Evolutionary conservation across 495 filamentous ascomycete species (phyloP).

Genomic region (Penicillium cinerascens): DNA sequence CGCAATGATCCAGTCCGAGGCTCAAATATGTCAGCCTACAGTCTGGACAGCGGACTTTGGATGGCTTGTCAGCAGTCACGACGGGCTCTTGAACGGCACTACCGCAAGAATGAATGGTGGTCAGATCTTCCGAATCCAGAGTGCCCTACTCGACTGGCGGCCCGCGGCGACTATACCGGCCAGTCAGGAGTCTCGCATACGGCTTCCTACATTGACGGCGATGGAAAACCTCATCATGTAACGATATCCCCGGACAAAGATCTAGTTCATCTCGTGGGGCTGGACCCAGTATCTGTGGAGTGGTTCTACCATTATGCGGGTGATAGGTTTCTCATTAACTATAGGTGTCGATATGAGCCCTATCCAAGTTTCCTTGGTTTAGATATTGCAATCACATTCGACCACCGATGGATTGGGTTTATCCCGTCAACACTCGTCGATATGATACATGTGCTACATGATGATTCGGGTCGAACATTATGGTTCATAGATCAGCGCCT

Average conservation of each 20-base stretch:
- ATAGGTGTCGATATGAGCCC: background rate
- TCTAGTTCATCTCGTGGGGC: background rate
- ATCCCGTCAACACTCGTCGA: background rate
- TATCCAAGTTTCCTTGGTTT: background rate
- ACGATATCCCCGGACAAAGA: background rate
- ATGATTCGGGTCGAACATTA: background rate
- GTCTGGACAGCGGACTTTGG: background rate
- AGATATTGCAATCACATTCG: background rate
- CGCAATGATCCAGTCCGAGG: background rate
- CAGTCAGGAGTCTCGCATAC: background rate
- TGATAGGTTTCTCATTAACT: background rate
- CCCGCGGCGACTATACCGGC: background rate
- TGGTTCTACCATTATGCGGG: constrained; percentile 2
- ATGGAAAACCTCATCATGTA: background rate
- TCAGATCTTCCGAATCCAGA: background rate
- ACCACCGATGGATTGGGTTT: background rate
- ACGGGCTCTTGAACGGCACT: background rate
- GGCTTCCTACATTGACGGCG: background rate
- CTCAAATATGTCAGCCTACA: background rate
- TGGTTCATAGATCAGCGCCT: constrained; percentile 3
- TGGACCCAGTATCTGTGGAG: background rate
- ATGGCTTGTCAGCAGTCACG: background rate
- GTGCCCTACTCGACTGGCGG: background rate
- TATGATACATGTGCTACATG: background rate
- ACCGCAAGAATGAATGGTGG: constrained; percentile 2